Percentiles rank a stretch among this genome's conserved stretches.
Conservation (phyloP, 2,329 filamentous ascomycete genomes). For the Aspergillus sp. region DNA sequence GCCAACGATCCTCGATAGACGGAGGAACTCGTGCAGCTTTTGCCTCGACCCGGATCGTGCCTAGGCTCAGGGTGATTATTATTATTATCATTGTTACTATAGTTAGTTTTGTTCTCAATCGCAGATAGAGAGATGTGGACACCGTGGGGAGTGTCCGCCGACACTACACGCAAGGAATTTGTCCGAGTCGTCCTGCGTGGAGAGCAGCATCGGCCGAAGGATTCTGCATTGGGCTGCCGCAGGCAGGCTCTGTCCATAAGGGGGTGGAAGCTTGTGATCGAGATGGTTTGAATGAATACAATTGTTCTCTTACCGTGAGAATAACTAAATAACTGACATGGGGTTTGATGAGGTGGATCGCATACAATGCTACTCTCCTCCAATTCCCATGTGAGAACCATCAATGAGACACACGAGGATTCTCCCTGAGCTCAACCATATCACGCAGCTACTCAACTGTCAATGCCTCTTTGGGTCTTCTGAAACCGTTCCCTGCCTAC, state of each 20-base stretch:
- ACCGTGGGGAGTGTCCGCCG: no score
- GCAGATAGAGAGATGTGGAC: no score
- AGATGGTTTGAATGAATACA: no score
- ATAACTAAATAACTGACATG: no score
- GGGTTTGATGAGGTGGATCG: no score
- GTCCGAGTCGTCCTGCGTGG: conserved; percentile 2
- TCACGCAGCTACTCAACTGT: no score
- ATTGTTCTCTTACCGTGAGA: no score
- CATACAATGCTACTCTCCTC: no score
- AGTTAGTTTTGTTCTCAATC: neutral
- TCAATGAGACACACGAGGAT: no score
- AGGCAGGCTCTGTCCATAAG: neutral
- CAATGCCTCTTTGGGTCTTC: neutral
- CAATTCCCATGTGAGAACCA: no score
- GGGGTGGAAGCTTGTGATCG: neutral
- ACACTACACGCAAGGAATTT: conserved; percentile 1
- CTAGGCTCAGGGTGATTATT: neutral
- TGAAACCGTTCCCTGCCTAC: neutral
- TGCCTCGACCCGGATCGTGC: neutral
- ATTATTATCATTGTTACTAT: neutral
- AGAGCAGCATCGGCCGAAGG: conserved; percentile 5
- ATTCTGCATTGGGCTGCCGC: neutral
- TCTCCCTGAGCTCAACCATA: no score
- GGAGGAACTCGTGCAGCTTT: conserved; percentile 3
- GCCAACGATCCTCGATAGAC: conserved; percentile 10